A percentile compares a stretch with the other conserved stretches of the same genome.
Conservation (phyloP, 2,329 filamentous ascomycete species). For the Colletotrichum melonis region DNA sequence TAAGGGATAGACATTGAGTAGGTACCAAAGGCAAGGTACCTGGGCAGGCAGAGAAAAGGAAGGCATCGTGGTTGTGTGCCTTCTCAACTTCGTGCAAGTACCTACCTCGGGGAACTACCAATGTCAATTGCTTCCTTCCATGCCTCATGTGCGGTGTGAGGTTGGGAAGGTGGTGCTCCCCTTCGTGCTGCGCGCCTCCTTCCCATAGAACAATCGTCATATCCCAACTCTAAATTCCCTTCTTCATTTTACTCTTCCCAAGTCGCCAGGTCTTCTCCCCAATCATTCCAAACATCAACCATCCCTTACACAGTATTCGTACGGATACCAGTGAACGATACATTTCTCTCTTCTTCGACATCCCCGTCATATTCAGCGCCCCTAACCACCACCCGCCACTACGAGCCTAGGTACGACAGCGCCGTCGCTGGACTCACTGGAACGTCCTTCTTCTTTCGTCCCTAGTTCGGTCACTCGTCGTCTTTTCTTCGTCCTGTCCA, state of each 20-base stretch:
- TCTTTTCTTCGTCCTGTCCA: constrained; percentile 32
- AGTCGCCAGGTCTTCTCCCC: background rate
- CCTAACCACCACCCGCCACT: background rate
- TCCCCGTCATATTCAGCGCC: background rate
- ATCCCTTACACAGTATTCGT: background rate
- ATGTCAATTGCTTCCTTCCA: background rate
- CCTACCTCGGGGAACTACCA: too few species aligned
- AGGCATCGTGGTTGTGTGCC: background rate
- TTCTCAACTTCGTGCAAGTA: background rate
- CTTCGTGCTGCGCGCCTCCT: background rate
- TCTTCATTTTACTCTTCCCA: background rate
- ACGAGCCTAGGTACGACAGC: too few species aligned
- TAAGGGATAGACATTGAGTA: too few species aligned
- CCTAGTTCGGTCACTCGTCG: constrained; percentile 11
- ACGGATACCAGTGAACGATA: background rate
- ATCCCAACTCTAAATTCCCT: background rate
- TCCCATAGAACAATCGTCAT: constrained; percentile 3
- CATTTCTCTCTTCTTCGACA: background rate
- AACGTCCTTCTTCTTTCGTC: constrained; percentile 25
- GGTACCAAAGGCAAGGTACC: too few species aligned
- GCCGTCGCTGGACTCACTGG: background rate
- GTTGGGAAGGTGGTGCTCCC: background rate
- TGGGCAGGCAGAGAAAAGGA: background rate
- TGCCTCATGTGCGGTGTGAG: background rate
- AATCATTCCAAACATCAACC: background rate